Base-by-base conservation (phyloP, 768 basidiomycete species). In the Mycena maculata region DNA sequence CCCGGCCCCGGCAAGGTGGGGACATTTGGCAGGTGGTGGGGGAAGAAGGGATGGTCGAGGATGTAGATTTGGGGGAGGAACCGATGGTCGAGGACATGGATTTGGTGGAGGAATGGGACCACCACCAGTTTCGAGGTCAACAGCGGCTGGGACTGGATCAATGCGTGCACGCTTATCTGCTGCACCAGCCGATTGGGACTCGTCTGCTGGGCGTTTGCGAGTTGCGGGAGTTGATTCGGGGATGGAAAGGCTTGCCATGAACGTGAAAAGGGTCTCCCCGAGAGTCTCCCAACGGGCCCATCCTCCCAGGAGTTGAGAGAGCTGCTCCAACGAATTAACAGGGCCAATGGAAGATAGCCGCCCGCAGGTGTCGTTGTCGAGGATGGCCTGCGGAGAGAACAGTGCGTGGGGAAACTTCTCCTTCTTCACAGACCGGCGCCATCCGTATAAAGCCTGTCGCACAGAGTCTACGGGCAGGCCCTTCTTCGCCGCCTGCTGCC, bases 311-410 rank as follows among this genome's bases (percentile, higher is more conserved):
- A 27, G 30, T 20, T 50, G 59, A 27, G 16, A 23, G 18, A 60
- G 48, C 59, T 41, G 33, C 9, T 60, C 47, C 6, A 23, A 1
- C 10, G 36, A 39, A 1, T 7, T 2, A 22, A 60, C 11, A n/a
- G 59, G 59, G 1, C 59, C 48, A 5, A 60, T 41, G 13, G 48
- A 13, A 0, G 47, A 25, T 20, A 60, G 25, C 10, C 15, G 59
- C 28, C 50, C 59, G 22, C 59, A 60, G 5, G 47, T 50, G 23
- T 38, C 59, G 18, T 60, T 48, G 25, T 60, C 48, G 48, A 60
- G 59, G 16, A 60, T 39, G 23, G 59, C 59, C 1, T 50, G 25
- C 0, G 59, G 59, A 9, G 59, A 9, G 25, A 60, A 50, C 3
- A 50, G 23, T 7, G 33, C 25, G 1, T 48, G 47, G 1, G 48